Conservation (phyloP, 805 yeast species). For the Naumovozyma dairenensis region DNA sequence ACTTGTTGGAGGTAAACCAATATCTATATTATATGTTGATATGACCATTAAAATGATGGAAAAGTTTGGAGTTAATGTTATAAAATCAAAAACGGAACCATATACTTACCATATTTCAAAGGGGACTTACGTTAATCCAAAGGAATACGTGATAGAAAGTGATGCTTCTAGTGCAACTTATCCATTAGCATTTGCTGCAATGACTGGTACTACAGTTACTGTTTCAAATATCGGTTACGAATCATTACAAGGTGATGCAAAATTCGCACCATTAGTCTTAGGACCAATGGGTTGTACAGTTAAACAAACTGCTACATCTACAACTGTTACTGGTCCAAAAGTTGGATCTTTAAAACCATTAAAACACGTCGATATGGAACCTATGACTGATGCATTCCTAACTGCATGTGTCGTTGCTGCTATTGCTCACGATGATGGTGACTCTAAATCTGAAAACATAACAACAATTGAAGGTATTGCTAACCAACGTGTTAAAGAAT, state of each 20-base stretch:
- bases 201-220: constrained; percentile 87
- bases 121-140: constrained; percentile 71
- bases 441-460: constrained; percentile 31
- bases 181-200: constrained; percentile 94
- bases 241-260: constrained; percentile 94
- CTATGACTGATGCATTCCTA: constrained; percentile 97
- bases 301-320: constrained; percentile 69
- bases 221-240: constrained; percentile 88
- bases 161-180: constrained; percentile 98
- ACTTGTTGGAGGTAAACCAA: constrained; percentile 92
- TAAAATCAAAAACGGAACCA: constrained; percentile 55
- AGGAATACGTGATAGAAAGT: constrained; percentile 81
- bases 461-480: constrained; percentile 93
- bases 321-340: constrained; percentile 88
- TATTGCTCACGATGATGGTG: constrained; percentile 54
- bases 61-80: constrained; percentile 73
- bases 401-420: constrained; percentile 99
- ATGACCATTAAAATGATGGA: constrained; percentile 97
- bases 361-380: constrained; percentile 88
- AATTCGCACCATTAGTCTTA: constrained; percentile 88
- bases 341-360: constrained; percentile 62
- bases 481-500: constrained; percentile 94
- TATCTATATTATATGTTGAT: constrained; percentile 89
- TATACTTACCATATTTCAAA: constrained; percentile 87
- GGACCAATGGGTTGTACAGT: constrained; percentile 93